These are phyloP conservation scores for Camellia oleifera DNA, from an alignment of 179 eudicot genomes.

Conservation along the genomic window DNA sequence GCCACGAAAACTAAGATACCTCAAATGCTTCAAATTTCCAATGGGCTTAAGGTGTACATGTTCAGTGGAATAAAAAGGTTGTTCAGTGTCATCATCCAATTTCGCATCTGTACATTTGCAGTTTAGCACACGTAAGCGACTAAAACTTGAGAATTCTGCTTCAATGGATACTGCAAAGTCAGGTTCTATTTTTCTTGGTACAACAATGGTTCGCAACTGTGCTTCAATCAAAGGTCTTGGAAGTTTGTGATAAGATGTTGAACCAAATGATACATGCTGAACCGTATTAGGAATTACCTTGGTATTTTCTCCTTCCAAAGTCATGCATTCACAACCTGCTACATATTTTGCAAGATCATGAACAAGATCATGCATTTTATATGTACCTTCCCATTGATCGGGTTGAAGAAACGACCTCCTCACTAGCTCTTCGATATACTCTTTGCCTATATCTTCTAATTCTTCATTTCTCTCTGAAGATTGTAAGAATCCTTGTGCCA, in stretches of 20 bases:
- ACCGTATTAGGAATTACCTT: no score
- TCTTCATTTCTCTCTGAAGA: slow-evolving; percentile 3
- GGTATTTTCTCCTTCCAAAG: background rate
- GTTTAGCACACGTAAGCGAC: no score
- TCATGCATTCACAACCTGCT: background rate
- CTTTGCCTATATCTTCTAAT: slow-evolving; percentile 15
- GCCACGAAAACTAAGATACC: background rate
- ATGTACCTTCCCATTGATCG: background rate
- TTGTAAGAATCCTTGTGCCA: slow-evolving; percentile 22
- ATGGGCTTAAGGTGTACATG: background rate
- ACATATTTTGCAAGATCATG: slow-evolving; percentile 21
- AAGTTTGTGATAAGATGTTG: background rate
- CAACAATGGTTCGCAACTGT: no score
- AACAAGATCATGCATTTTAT: slow-evolving; percentile 27
- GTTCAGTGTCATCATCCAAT: no score
- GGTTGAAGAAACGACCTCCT: slow-evolving; percentile 19
- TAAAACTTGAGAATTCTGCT: background rate
- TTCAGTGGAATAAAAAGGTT: no score
- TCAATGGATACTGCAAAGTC: background rate
- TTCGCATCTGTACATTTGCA: no score
- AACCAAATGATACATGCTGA: no score
- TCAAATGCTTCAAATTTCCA: slow-evolving; percentile 4
- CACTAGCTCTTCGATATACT: slow-evolving; percentile 10
- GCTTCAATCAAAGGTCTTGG: background rate
- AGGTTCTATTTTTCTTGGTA: no score